phyloP scores from a whole-genome alignment of 257 asterid genomes.

The Salvia miltiorrhiza region DNA sequence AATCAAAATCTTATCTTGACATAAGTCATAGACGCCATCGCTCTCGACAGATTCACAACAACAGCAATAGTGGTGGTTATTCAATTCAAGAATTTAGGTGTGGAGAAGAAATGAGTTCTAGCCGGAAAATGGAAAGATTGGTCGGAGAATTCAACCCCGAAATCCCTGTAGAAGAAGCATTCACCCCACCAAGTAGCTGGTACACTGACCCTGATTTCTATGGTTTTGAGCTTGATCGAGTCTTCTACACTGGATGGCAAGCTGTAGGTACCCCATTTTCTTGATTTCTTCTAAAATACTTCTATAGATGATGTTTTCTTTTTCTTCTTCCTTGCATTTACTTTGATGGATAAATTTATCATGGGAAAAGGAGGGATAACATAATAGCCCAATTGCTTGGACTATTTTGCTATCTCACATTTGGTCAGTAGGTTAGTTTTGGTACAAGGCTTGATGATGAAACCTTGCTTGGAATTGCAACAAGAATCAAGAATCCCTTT shows the following conservation, averaged over 20 bases:
- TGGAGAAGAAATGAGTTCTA: neutral
- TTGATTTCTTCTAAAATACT: neutral
- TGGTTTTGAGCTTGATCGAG: constrained; percentile 51
- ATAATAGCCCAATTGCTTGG: too few species aligned
- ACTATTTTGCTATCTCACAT: too few species aligned
- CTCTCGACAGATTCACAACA: neutral
- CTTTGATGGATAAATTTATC: too few species aligned
- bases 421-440: neutral
- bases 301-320: neutral
- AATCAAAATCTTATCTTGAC: neutral
- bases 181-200: constrained; percentile 83
- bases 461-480: neutral
- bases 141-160: constrained; percentile 55
- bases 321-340: neutral
- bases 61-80: neutral
- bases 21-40: neutral
- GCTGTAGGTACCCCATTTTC: constrained; percentile 44
- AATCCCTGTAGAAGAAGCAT: constrained; percentile 67
- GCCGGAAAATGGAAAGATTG: constrained; percentile 27
- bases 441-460: neutral
- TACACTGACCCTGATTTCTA: constrained; percentile 66
- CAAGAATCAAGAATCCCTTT: neutral
- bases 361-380: too few species aligned
- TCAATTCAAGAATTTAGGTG: neutral
- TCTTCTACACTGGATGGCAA: constrained; percentile 77